Evolutionary conservation across 2,329 filamentous ascomycete species (phyloP).

Genomic region (Colletotrichum truncatum): DNA sequence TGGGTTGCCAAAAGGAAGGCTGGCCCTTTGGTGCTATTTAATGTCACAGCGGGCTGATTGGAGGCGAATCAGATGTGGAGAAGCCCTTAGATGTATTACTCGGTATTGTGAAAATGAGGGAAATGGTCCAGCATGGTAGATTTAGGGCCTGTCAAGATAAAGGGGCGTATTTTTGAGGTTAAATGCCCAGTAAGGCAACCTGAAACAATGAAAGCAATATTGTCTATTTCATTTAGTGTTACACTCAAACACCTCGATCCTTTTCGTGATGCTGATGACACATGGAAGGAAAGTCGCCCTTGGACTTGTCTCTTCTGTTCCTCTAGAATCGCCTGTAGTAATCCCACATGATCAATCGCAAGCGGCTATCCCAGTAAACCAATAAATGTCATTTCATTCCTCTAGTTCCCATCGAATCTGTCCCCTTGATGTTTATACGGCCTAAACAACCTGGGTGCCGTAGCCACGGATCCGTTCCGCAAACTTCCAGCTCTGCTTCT

Average conservation of each 20-base stretch:
- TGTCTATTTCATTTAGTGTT: slow-evolving; percentile 27
- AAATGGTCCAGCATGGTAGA: slow-evolving; percentile 17
- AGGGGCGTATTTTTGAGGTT: slow-evolving; percentile 24
- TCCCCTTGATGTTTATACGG: background rate
- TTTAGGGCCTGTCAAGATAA: slow-evolving; percentile 26
- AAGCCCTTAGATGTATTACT: slow-evolving; percentile 24
- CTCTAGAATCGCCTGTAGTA: background rate
- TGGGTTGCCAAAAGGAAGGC: slow-evolving; percentile 29
- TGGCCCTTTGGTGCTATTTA: slow-evolving; percentile 17
- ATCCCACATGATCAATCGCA: background rate
- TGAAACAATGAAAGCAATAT: slow-evolving; percentile 28
- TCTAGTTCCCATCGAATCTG: background rate
- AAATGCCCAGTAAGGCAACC: slow-evolving; percentile 25
- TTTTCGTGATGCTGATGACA: background rate
- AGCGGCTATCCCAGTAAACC: slow-evolving; percentile 1
- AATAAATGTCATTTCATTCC: slow-evolving; percentile 16
- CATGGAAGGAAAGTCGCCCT: background rate
- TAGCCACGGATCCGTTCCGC: slow-evolving; percentile 95
- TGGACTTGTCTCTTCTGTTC: background rate
- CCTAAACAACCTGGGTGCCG: slow-evolving; percentile 79
- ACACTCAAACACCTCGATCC: background rate
- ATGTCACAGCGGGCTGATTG: slow-evolving; percentile 10
- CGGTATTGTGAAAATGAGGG: slow-evolving; percentile 22
- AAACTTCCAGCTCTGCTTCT: slow-evolving; percentile 98
- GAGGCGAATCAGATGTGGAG: background rate